phyloP scores from a whole-genome alignment of 768 basidiomycete species.

The Suillus spraguei region DNA sequence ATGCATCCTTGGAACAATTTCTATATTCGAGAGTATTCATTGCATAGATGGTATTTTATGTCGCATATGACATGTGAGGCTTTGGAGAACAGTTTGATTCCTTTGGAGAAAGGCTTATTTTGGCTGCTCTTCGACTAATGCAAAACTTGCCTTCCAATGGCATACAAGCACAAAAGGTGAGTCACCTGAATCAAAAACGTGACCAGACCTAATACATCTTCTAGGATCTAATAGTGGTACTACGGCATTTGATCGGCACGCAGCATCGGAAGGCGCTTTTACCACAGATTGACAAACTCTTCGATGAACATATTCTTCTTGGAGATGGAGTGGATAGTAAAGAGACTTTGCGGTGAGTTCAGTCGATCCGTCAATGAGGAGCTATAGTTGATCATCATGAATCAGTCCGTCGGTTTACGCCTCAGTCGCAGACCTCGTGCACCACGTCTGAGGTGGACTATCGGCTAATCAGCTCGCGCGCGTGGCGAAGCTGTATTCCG shows the following conservation, averaged over 20 bases:
- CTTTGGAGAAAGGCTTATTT: slow-evolving; percentile 80
- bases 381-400: slow-evolving; percentile 12
- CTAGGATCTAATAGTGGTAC: slow-evolving; percentile 90
- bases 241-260: slow-evolving; percentile 84
- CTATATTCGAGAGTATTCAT: slow-evolving; percentile 14
- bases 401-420: slow-evolving; percentile 78
- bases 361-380: not conserved
- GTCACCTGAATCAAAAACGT: slow-evolving; percentile 8
- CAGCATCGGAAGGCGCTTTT: slow-evolving; percentile 79
- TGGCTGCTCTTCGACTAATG: slow-evolving; percentile 81
- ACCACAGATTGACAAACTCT: slow-evolving; percentile 82
- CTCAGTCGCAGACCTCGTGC: slow-evolving; percentile 90
- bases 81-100: slow-evolving; percentile 63
- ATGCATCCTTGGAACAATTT: slow-evolving; percentile 5
- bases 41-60: slow-evolving; percentile 81
- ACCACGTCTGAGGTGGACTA: slow-evolving; percentile 86
- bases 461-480: slow-evolving; percentile 72
- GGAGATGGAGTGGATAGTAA: slow-evolving; percentile 82
- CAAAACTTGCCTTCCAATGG: slow-evolving; percentile 92
- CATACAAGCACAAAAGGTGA: slow-evolving; percentile 78
- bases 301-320: slow-evolving; percentile 88
- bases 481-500: slow-evolving; percentile 83
- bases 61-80: slow-evolving; percentile 86
- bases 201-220: slow-evolving; percentile 8
- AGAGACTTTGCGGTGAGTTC: slow-evolving; percentile 75